phyloP scores from a whole-genome alignment of 2,329 filamentous ascomycete species.

The Aspergillaceae sp. region DNA sequence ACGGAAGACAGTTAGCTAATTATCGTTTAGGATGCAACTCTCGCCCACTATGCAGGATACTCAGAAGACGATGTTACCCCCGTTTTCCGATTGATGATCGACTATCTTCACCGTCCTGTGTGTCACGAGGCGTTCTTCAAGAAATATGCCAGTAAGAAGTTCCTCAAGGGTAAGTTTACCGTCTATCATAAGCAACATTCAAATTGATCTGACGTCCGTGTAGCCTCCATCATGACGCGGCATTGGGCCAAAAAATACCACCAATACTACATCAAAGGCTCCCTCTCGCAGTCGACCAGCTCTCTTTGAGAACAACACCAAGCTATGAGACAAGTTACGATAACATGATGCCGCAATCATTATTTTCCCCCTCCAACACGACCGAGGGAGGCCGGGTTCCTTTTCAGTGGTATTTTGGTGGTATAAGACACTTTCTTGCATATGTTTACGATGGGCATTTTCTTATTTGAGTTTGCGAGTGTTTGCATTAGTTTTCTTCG shows the following conservation, averaged over 20 bases:
- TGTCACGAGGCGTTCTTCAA: conserved; percentile 97
- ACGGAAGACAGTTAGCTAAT: conserved; percentile 8
- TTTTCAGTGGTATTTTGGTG: conserved; percentile 33
- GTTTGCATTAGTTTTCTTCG: conserved; percentile 27
- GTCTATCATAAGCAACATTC: too few species aligned
- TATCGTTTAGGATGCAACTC: conserved; percentile 60
- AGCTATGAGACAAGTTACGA: conserved; percentile 19
- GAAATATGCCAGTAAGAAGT: conserved; percentile 99
- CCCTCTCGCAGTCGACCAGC: conserved; percentile 23
- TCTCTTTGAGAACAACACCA: conserved; percentile 24
- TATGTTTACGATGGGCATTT: conserved; percentile 32
- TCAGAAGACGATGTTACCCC: conserved; percentile 87
- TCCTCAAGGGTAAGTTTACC: conserved; percentile 72
- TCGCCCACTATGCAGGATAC: conserved; percentile 88
- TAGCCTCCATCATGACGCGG: conserved; percentile 83
- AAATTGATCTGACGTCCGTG: conserved; percentile 12
- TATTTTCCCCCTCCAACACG: conserved; percentile 8
- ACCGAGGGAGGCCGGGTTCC: conserved; percentile 18
- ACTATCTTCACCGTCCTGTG: conserved; percentile 86
- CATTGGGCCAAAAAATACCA: conserved; percentile 83
- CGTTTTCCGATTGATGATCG: conserved; percentile 87
- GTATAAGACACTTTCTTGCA: conserved; percentile 31
- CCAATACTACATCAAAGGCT: conserved; percentile 28
- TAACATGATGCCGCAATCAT: conserved; percentile 12
- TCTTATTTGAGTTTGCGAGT: conserved; percentile 23